Percentiles rank a stretch among this genome's conserved stretches.
Conservation (phyloP, 495 filamentous ascomycete genomes). For the Podospora australis region DNA sequence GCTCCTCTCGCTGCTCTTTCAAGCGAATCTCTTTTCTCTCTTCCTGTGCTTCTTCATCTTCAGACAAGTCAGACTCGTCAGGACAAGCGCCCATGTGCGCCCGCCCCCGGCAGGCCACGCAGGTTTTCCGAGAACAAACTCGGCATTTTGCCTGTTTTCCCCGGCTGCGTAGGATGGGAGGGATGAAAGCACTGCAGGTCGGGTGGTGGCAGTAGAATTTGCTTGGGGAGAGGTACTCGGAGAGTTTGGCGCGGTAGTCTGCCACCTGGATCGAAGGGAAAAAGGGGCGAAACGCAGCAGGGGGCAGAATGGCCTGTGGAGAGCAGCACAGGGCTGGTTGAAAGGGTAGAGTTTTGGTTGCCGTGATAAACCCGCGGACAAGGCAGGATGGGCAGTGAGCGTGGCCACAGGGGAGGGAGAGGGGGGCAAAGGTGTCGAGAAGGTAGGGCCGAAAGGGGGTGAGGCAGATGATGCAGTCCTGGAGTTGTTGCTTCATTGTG, state of each 20-base stretch:
- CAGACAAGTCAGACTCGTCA: background rate
- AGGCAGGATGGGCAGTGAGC: constrained; percentile 10
- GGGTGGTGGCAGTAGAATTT: constrained; percentile 18
- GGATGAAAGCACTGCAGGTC: constrained; percentile 17
- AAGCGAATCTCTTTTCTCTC: background rate
- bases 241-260: constrained; percentile 10
- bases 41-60: background rate
- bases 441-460: background rate
- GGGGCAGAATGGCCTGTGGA: background rate
- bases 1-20: background rate
- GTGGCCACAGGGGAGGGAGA: constrained; percentile 8
- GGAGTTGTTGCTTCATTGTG: background rate
- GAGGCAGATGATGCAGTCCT: constrained; percentile 10
- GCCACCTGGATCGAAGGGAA: background rate
- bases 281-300: background rate
- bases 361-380: background rate
- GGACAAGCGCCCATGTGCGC: background rate
- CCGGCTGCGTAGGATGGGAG: constrained; percentile 1
- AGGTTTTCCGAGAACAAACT: constrained; percentile 9
- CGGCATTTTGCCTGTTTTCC: constrained; percentile 8
- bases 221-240: constrained; percentile 8
- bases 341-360: constrained; percentile 8
- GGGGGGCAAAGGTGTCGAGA: background rate
- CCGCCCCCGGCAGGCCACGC: constrained; percentile 4
- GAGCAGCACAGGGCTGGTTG: constrained; percentile 17